A percentile compares a stretch with the other conserved stretches of the same genome.
Conservation (phyloP, 2,329 filamentous ascomycete species). For the Xylariales sp. region DNA sequence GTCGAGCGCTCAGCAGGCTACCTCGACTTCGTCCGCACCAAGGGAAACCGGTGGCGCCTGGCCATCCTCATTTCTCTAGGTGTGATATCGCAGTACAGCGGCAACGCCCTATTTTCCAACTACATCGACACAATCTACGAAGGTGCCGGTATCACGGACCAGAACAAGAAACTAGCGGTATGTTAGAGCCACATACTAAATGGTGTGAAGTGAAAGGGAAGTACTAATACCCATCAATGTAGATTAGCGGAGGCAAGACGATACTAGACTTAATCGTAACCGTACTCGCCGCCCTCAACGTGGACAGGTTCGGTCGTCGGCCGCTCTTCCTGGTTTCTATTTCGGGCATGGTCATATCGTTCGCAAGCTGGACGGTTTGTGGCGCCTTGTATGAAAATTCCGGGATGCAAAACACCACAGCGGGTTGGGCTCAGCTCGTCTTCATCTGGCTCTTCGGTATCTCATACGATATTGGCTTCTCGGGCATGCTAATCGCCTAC, state of each 20-base stretch:
- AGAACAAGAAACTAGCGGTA: constrained; percentile 67
- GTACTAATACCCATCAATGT: neutral
- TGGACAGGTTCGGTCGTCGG: constrained; percentile 63
- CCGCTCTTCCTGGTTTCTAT: constrained; percentile 65
- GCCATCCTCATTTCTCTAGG: constrained; percentile 71
- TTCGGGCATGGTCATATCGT: constrained; percentile 60
- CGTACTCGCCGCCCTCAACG: constrained; percentile 62
- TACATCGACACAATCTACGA: constrained; percentile 73
- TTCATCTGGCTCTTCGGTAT: constrained; percentile 70
- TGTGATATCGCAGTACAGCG: constrained; percentile 75
- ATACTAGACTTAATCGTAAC: constrained; percentile 69
- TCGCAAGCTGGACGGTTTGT: constrained; percentile 62
- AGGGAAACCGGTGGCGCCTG: constrained; percentile 73
- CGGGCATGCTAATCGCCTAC: constrained; percentile 67
- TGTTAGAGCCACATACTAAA: constrained; percentile 34
- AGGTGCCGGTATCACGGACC: constrained; percentile 68
- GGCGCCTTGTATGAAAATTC: constrained; percentile 65
- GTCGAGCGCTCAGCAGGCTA: constrained; percentile 63
- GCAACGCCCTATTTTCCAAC: constrained; percentile 75
- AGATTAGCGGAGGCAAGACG: constrained; percentile 66
- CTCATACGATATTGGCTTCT: constrained; percentile 71
- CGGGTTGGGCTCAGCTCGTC: constrained; percentile 66
- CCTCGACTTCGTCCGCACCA: constrained; percentile 70
- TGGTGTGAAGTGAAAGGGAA: constrained; percentile 35
- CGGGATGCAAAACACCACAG: constrained; percentile 54